Base-by-base conservation (phyloP, 495 filamentous ascomycete genomes). In the Penicillium maclennaniae region DNA sequence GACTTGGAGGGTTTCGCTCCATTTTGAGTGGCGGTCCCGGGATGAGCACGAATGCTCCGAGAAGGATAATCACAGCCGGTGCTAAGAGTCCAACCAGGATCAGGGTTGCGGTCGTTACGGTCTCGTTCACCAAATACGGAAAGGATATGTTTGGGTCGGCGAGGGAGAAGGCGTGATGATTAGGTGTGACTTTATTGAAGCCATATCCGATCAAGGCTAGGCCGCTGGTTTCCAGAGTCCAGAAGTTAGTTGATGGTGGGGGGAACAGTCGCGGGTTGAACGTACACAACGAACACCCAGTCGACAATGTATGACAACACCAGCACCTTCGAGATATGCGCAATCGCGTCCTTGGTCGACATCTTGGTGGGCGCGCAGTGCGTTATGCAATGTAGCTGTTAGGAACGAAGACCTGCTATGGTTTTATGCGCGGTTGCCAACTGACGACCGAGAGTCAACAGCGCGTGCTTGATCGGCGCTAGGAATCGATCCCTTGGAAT, bases 141-240 rank as follows among this genome's bases (percentile, higher is more conserved):
- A 73, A 85, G 37, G 82, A 79, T 54, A 88, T 85, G 25, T 55
- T 66, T 0, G 77, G 67, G 61, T 88, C 80, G 34, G 72, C 63
- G 3, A 85, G 69, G 26, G 76, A 69, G 65, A 79, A 79, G 14
- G 76, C 67, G 27, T 65, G 66, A 20, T 69, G 69, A 43, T 72
- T 79, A n/a, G 76, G 76, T 3, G 55, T 56, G 7, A 68, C 44
- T 34, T 54, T 56, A 42, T 67, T 72, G 55, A 81, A 75, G 1
- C 61, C 73, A 43, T 63, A 75, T 48, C 76, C 79, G 36, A 78
- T 75, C 17, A 73, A 58, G 6, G 73, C 75, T 43, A 76, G 69
- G 20, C 59, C 72, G 26, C 79, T 82, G 47, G 25, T 10, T 27
- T 10, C 3, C 10, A 5, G 23, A 3, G 21, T 10, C 3, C 15